A percentile compares a stretch with the other conserved stretches of the same genome.
These are phyloP conservation scores for Linanthus parryae DNA, from an alignment of 148 eudicot species.

Conservation along the genomic window DNA sequence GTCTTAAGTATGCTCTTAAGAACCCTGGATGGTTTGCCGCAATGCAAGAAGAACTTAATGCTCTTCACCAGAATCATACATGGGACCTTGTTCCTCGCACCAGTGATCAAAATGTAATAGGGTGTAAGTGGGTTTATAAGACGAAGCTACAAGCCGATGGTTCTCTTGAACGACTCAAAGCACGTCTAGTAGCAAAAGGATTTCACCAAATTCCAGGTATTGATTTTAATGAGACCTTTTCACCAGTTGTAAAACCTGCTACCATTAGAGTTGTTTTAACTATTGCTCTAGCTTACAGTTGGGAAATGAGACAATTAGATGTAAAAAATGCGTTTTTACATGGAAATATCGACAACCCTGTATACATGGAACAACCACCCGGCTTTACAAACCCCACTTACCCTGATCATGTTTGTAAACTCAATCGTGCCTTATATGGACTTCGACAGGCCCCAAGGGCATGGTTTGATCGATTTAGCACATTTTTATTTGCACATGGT, in stretches of 20 bases:
- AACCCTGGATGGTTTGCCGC: neutral
- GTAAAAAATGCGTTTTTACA: constrained; percentile 10
- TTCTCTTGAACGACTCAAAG: constrained; percentile 14
- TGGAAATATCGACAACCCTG: constrained; percentile 1
- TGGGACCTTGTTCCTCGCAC: constrained; percentile 13
- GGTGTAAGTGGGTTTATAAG: constrained; percentile 14
- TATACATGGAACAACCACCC: neutral
- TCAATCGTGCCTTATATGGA: neutral
- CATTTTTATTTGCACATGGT: neutral
- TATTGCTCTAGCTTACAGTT: neutral
- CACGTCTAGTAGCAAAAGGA: constrained; percentile 14
- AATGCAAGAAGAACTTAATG: constrained; percentile 1
- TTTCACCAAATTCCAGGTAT: constrained; percentile 12
- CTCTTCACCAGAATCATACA: too few relatives aligned
- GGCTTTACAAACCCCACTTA: neutral
- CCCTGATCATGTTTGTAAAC: neutral
- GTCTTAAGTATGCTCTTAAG: neutral
- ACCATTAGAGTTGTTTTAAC: neutral
- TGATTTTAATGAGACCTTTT: constrained; percentile 19
- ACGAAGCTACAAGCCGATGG: constrained; percentile 5
- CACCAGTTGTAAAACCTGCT: constrained; percentile 15
- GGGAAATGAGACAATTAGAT: neutral
- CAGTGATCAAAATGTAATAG: constrained; percentile 7
- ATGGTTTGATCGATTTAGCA: neutral
- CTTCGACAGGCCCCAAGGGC: neutral